Evolutionary conservation across 208 protist species (phyloP).

Genomic region (Crithidia expoeki): DNA sequence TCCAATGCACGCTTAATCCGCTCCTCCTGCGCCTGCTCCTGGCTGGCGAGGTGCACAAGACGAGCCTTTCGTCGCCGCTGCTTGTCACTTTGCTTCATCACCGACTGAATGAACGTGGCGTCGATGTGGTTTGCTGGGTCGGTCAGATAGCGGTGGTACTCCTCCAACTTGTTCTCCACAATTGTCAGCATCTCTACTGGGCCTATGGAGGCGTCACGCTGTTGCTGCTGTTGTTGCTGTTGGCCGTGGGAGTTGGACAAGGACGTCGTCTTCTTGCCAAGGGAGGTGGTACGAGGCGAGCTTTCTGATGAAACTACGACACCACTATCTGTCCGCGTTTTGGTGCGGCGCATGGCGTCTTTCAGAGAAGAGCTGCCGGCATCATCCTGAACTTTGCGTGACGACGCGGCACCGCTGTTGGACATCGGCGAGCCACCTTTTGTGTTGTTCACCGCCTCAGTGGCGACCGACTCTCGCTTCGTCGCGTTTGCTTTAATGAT

Average conservation of each 20-base stretch:
- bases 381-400: not conserved
- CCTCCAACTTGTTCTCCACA: conserved; percentile 93
- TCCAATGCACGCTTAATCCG: conserved; percentile 69
- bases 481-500: conserved; percentile 35
- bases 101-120: conserved; percentile 60
- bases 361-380: not conserved
- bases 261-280: not conserved
- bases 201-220: conserved; percentile 68
- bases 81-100: conserved; percentile 89
- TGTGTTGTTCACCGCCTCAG: not conserved
- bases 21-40: conserved; percentile 79
- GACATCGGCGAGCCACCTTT: not conserved
- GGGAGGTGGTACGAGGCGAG: not conserved
- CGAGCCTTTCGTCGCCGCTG: conserved; percentile 78
- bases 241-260: not conserved
- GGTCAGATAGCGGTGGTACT: conserved; percentile 81
- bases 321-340: not conserved
- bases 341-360: not conserved
- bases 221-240: conserved; percentile 20
- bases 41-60: conserved; percentile 75
- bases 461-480: not conserved
- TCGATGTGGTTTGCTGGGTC: conserved; percentile 72
- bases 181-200: conserved; percentile 92
- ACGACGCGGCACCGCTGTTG: not conserved
- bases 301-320: not conserved